Evolutionary conservation across 352 stramenopile genomes (phyloP).

Genomic region (Pythium plurisporium): DNA sequence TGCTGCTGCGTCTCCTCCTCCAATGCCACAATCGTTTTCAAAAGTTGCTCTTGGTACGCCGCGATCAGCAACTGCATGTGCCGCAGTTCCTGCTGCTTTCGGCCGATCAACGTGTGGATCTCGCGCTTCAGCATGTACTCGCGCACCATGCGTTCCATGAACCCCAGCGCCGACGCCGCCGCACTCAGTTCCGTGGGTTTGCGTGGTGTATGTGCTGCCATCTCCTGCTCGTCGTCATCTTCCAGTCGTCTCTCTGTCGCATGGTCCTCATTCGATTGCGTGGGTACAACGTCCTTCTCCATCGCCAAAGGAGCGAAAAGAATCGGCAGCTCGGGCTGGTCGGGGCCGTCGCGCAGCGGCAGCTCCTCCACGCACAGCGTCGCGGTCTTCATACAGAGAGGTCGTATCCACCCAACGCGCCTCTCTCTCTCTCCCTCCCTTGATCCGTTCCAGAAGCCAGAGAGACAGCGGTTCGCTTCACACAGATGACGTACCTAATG

Average conservation of each 20-base stretch:
- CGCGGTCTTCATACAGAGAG: conserved; percentile 12
- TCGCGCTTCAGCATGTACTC: conserved; percentile 28
- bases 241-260: conserved; percentile 1
- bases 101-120: conserved; percentile 24
- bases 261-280: neutral
- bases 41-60: conserved; percentile 23
- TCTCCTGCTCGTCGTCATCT: neutral
- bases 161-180: conserved; percentile 6
- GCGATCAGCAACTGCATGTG: conserved; percentile 25
- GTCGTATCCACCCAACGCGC: neutral
- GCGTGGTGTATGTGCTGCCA: neutral
- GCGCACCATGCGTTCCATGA: conserved; percentile 27
- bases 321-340: conserved; percentile 10
- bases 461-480: neutral
- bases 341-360: neutral
- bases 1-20: conserved; percentile 11
- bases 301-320: neutral
- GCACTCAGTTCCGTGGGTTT: neutral
- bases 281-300: neutral
- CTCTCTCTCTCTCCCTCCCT: conserved; percentile 1
- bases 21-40: conserved; percentile 12
- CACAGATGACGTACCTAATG: conserved; percentile 7
- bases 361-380: conserved; percentile 17
- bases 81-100: conserved; percentile 28
- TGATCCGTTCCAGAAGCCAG: neutral